Conservation (phyloP, 2,329 filamentous ascomycete species). For the Apiospora kogelbergensis region DNA sequence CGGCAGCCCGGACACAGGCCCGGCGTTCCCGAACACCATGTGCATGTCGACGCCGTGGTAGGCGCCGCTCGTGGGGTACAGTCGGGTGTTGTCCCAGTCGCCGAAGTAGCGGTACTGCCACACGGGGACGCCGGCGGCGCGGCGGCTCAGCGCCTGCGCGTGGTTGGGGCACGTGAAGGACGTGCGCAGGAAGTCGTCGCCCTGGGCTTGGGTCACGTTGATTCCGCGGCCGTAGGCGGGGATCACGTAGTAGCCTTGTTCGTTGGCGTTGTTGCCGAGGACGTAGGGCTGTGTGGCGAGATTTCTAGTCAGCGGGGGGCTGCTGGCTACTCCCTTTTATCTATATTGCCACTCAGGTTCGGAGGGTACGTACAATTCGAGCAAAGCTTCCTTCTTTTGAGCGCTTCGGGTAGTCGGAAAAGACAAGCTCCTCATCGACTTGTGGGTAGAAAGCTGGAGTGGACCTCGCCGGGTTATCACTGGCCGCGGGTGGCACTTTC, state of each 20-base stretch:
- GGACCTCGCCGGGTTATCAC: slow-evolving; percentile 36
- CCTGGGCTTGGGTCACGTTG: slow-evolving; percentile 37
- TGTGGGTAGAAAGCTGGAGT: slow-evolving; percentile 42
- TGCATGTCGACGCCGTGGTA: slow-evolving; percentile 50
- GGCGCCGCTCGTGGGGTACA: slow-evolving; percentile 44
- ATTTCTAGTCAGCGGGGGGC: slow-evolving; percentile 16
- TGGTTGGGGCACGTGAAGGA: slow-evolving; percentile 47
- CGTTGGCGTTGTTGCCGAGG: slow-evolving; percentile 43
- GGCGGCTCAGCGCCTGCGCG: slow-evolving; percentile 37
- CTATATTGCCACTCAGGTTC: too few relatives aligned
- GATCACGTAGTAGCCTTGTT: slow-evolving; percentile 48
- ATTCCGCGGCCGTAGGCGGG: slow-evolving; percentile 39
- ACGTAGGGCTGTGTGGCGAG: slow-evolving; percentile 43
- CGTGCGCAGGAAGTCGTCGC: slow-evolving; percentile 39
- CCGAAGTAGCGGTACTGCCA: slow-evolving; percentile 49
- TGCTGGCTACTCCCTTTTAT: too few relatives aligned
- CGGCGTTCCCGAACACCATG: slow-evolving; percentile 46
- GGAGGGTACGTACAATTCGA: slow-evolving; percentile 13
- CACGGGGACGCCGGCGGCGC: slow-evolving; percentile 31
- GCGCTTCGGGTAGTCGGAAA: slow-evolving; percentile 35
- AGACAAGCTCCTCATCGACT: slow-evolving; percentile 39
- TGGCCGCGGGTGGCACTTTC: slow-evolving; percentile 30
- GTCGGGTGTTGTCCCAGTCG: slow-evolving; percentile 47
- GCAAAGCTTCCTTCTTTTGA: slow-evolving; percentile 19
- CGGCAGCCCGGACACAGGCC: slow-evolving; percentile 37